Evolutionary conservation across 257 asterid genomes (phyloP), one percentile per base, ranked within the genome.

Genomic region (Verbena officinalis): DNA sequence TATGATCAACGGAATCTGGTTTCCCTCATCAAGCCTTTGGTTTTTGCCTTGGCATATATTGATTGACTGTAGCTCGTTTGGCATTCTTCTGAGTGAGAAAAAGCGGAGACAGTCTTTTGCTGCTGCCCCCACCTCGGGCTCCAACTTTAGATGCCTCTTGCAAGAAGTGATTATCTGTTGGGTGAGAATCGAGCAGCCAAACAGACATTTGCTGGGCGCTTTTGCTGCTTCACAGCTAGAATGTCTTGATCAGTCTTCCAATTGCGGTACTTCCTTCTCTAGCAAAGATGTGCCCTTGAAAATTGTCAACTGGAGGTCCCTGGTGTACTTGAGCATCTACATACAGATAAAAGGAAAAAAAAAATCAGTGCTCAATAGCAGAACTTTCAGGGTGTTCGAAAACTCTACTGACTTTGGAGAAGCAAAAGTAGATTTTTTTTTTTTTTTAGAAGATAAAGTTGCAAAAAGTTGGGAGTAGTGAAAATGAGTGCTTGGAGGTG

Each of bases 271-370:
- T 65, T 88, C 96, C 80, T 94, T 94, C 64, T 86, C 96, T 42
- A 94, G 67, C 84, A 94, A 82, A 3, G 96, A 81, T 9, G 99
- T 86, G 70, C 97, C 97, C 69, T 86, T 85, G 46, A 94, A 94
- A 30, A 88, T 73, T 11, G 99, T 90, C 43, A 94, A 69, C 86
- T 88, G 96, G 64, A 71, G 77, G 54, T 84, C 91, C 75, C 89
- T 79, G 0, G 90, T 81, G 80, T 94, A 94, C 81, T 64, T 83
- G 17, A 73, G 78, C 92, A 85, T 76, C 97, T 90, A 84, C 67
- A 17, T 52, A 34, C n/a, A n/a, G n/a, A n/a, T n/a, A n/a, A n/a
- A n/a, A n/a, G n/a, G n/a, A n/a, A n/a, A 22, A 9, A 44, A 60
- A 60, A 55, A n/a, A 10, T 22, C 13, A 7, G 23, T 36, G 39